Conservation (phyloP, 1,139 yeast genomes). For the Kodamaea fungicola region DNA sequence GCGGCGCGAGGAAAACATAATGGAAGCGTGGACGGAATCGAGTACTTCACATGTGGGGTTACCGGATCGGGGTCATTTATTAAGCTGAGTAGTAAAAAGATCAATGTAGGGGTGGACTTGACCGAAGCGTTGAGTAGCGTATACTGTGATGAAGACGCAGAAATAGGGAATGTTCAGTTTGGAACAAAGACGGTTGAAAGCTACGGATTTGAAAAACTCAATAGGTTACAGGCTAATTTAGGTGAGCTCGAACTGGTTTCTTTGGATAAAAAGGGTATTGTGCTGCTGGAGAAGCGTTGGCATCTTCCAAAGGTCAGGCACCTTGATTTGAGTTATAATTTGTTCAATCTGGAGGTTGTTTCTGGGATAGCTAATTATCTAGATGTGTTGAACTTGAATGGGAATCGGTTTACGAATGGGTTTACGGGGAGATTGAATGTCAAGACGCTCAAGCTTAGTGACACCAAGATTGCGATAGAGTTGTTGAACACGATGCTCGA, state of each 20-base stretch:
- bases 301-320: constrained; percentile 5
- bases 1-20: constrained; percentile 69
- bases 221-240: constrained; percentile 45
- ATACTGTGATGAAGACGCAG: constrained; percentile 37
- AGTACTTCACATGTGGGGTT: constrained; percentile 48
- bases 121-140: constrained; percentile 42
- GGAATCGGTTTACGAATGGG: constrained; percentile 40
- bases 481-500: constrained; percentile 18
- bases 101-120: constrained; percentile 29
- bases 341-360: constrained; percentile 52
- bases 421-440: constrained; percentile 2
- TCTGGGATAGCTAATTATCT: constrained; percentile 51
- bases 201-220: constrained; percentile 61
- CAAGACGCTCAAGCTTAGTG: constrained; percentile 12
- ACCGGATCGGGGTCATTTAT: constrained; percentile 59
- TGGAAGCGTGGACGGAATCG: constrained; percentile 62
- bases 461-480: constrained; percentile 10
- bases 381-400: constrained; percentile 51
- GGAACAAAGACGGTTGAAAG: constrained; percentile 59
- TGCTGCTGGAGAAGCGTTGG: constrained; percentile 9
- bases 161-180: constrained; percentile 25
- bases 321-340: constrained; percentile 7
- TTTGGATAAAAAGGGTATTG: constrained; percentile 38
- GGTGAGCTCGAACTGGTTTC: constrained; percentile 45
- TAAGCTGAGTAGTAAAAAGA: constrained; percentile 38